Evolutionary conservation across 208 protist genomes (phyloP), one percentile per base, ranked within the genome.

Genomic region (Acanthamoeba sp.): DNA sequence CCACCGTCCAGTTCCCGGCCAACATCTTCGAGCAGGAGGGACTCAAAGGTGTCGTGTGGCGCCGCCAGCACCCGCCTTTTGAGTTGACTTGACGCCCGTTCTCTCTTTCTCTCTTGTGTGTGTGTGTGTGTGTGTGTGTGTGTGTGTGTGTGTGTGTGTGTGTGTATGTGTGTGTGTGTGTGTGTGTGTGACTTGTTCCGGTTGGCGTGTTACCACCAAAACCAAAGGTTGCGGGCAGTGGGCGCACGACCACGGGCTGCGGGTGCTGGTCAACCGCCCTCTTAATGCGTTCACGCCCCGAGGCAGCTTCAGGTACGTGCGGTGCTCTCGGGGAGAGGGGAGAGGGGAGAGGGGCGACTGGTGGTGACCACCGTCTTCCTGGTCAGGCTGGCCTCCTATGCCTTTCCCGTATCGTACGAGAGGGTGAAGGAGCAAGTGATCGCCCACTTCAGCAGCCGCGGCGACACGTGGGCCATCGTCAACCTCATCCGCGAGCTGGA

Each of bases 1-100:
- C 78, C 45, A 59, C 78, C 9, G 78, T 87, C 7, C 29, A 87
- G 78, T 87, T 87, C 48, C 78, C 78, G 27, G 78, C 78, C 45
- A 87, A 87, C 48, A 87, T 87, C 38, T 36, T 87, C 24, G 78
- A 87, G 48, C 78, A 59, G 78, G 78, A 87, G 45, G 78, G 78
- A 20, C 78, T 87, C 5, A 87, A 87, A 29, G 73, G 64, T n/a
- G n/a, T n/a, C n/a, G n/a, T n/a, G n/a, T n/a, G n/a, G n/a, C n/a
- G n/a, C n/a, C n/a, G n/a, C n/a, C n/a, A n/a, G n/a, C n/a, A n/a
- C n/a, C n/a, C n/a, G n/a, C n/a, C n/a, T n/a, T n/a, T n/a, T n/a
- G n/a, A n/a, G n/a, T n/a, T n/a, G n/a, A n/a, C n/a, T n/a, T n/a
- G n/a, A n/a, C n/a, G n/a, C n/a, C n/a, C n/a, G n/a, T n/a, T n/a